phyloP scores from a whole-genome alignment of 129 eudicot genomes.

The Gnaphalium uliginosum region DNA sequence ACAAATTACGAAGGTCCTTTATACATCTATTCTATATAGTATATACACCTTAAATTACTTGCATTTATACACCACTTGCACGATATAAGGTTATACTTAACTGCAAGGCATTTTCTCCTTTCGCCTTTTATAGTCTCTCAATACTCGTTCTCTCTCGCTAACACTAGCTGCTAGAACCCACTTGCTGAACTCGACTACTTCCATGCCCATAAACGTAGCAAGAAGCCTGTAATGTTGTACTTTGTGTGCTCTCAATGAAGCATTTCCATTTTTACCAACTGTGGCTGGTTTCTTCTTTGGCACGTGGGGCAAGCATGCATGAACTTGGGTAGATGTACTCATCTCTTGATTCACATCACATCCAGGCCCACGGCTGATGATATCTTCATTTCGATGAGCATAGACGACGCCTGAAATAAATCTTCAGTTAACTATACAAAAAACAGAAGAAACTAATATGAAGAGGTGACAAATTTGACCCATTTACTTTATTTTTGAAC shows the following conservation, averaged over 20 bases:
- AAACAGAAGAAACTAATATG: not conserved
- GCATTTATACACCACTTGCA: not conserved
- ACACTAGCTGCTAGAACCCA: constrained; percentile 68
- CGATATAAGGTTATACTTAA: not conserved
- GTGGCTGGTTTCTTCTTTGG: constrained; percentile 32
- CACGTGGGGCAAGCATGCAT: constrained; percentile 23
- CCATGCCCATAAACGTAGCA: constrained; percentile 63
- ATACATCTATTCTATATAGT: too few relatives aligned
- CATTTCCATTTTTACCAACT: constrained; percentile 24
- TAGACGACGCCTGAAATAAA: constrained; percentile 65
- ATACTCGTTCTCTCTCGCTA: constrained; percentile 53
- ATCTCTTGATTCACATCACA: constrained; percentile 30
- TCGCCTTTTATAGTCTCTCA: constrained; percentile 49
- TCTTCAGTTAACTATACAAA: not conserved
- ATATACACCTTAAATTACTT: not conserved
- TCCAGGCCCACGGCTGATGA: constrained; percentile 58
- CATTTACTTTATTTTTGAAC: not conserved
- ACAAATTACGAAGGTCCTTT: not conserved
- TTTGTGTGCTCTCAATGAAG: constrained; percentile 41
- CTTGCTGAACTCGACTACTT: constrained; percentile 70
- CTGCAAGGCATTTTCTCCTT: constrained; percentile 32
- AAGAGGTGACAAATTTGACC: not conserved
- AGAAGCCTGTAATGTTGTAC: constrained; percentile 53
- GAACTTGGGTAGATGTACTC: constrained; percentile 7
- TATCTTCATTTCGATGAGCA: constrained; percentile 84